phyloP scores from a whole-genome alignment of 306 rosid species.

The Quercus alba region DNA sequence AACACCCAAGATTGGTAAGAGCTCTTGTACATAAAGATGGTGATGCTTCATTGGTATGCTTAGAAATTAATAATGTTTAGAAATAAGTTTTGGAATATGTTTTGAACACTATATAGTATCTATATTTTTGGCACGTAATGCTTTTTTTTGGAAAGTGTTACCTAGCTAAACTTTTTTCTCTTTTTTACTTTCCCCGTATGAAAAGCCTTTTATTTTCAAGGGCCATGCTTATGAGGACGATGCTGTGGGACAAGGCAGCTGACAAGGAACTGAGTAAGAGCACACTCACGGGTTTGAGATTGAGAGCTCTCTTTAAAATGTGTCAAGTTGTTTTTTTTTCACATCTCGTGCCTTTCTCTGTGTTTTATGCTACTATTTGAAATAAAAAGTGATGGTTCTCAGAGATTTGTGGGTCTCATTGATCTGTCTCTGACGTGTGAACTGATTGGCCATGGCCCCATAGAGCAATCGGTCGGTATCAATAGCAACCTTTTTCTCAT shows the following conservation, averaged over 20 bases:
- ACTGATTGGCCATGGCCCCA: conserved; percentile 11
- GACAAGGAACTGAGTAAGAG: conserved; percentile 16
- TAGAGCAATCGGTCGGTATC: conserved; percentile 16
- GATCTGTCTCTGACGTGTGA: conserved; percentile 10
- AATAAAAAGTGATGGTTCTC: conserved; percentile 16
- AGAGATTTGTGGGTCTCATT: conserved; percentile 26
- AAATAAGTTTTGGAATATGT: conserved; percentile 35
- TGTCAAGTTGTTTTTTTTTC: conserved; percentile 19
- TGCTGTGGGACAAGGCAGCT: conserved; percentile 27
- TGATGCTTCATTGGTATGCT: conserved; percentile 32
- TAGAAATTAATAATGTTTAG: conserved; percentile 34
- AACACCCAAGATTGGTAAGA: conserved; percentile 21
- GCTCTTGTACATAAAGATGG: conserved; percentile 50
- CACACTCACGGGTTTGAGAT: conserved; percentile 19
- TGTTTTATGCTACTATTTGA: conserved; percentile 1
- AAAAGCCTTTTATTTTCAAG: background rate
- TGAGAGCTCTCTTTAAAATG: conserved; percentile 2
- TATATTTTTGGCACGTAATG: background rate
- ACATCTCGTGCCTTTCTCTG: conserved; percentile 20
- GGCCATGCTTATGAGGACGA: too few relatives aligned
- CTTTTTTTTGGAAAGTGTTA: background rate
- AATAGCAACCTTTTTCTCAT: conserved; percentile 3
- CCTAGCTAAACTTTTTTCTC: background rate
- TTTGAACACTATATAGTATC: conserved; percentile 10
- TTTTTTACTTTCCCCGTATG: background rate